Conservation (phyloP, 768 basidiomycete species). For the Xanthoconium purpureum region DNA sequence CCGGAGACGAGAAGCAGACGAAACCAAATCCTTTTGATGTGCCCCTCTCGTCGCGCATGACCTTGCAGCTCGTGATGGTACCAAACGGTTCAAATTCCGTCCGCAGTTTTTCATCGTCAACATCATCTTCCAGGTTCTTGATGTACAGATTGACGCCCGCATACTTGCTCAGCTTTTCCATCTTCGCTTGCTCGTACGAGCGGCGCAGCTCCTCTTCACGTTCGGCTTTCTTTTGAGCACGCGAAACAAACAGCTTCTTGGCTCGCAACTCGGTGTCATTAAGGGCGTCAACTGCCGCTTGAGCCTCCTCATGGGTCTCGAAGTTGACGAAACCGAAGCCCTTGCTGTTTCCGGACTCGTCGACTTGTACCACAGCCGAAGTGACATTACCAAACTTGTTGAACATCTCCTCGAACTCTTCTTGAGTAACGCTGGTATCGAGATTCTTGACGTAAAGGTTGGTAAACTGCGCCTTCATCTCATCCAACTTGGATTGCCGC, state of each 20-base stretch:
- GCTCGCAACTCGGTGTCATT: slow-evolving; percentile 83
- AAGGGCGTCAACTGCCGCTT: slow-evolving; percentile 82
- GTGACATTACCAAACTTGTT: slow-evolving; percentile 75
- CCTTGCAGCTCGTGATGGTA: slow-evolving; percentile 96
- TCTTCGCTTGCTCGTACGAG: slow-evolving; percentile 91
- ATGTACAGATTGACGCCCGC: slow-evolving; percentile 99
- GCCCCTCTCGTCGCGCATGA: slow-evolving; percentile 96
- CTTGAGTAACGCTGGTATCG: slow-evolving; percentile 76
- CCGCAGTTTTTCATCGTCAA: slow-evolving; percentile 96
- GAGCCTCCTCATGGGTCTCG: slow-evolving; percentile 89
- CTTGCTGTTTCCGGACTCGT: slow-evolving; percentile 90
- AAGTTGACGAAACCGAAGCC: slow-evolving; percentile 99
- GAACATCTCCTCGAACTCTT: slow-evolving; percentile 86
- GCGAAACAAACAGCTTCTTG: slow-evolving; percentile 89
- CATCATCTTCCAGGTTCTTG: slow-evolving; percentile 98
- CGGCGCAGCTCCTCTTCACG: slow-evolving; percentile 94
- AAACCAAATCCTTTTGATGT: slow-evolving; percentile 97
- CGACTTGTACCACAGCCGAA: slow-evolving; percentile 79
- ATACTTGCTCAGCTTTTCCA: slow-evolving; percentile 97
- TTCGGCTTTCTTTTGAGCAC: slow-evolving; percentile 98
- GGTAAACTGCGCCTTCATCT: slow-evolving; percentile 96
- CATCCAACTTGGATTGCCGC: slow-evolving; percentile 96
- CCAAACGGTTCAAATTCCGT: slow-evolving; percentile 96
- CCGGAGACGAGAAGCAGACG: slow-evolving; percentile 97
- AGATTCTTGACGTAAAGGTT: slow-evolving; percentile 99